These are phyloP conservation scores for Neurospora terricola DNA, from an alignment of 495 filamentous ascomycete genomes.

Conservation along the genomic window DNA sequence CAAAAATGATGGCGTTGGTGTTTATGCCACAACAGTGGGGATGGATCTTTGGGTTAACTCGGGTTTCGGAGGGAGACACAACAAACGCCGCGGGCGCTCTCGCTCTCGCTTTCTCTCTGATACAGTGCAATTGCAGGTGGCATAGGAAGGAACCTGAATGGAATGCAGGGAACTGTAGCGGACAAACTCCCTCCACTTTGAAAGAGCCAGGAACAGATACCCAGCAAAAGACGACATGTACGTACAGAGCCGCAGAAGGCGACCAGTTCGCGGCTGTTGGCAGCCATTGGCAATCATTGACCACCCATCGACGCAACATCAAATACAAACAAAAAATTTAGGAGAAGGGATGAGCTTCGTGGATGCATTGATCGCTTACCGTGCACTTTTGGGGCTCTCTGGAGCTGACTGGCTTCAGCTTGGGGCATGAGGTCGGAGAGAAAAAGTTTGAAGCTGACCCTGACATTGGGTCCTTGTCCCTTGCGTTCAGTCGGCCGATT, in stretches of 20 bases:
- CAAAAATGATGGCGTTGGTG: neutral
- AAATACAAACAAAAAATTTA: neutral
- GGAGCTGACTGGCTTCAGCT: neutral
- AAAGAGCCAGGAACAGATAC: neutral
- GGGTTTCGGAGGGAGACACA: neutral
- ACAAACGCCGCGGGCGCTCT: neutral
- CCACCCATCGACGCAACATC: neutral
- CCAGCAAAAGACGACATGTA: neutral
- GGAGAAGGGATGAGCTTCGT: neutral
- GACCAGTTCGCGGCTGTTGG: neutral
- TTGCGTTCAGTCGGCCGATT: neutral
- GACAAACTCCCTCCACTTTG: neutral
- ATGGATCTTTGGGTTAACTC: neutral
- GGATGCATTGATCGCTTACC: neutral
- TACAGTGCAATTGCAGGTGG: neutral
- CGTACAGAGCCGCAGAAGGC: neutral
- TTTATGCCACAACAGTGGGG: neutral
- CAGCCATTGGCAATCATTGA: neutral
- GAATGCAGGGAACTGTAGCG: neutral
- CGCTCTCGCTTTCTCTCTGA: neutral
- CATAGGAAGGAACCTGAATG: neutral
- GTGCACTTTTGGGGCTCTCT: neutral
- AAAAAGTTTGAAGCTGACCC: neutral
- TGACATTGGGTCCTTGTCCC: neutral
- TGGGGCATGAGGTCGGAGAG: neutral